A percentile compares a stretch with the other conserved stretches of the same genome.
phyloP scores from a whole-genome alignment of 2,329 filamentous ascomycete genomes.

The Penicillium brasilianum region DNA sequence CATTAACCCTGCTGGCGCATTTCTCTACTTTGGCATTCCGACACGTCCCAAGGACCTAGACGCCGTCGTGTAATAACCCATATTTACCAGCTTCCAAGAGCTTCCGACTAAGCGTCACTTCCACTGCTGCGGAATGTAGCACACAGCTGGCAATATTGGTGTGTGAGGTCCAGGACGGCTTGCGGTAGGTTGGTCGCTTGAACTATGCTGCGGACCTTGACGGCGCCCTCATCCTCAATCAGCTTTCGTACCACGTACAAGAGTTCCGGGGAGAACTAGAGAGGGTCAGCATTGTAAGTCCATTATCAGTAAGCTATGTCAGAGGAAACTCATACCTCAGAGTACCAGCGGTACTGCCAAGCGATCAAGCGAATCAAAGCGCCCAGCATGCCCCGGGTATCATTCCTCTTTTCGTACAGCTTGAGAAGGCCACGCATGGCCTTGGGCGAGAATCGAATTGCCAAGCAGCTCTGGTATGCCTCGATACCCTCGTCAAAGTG shows the following conservation, averaged over 20 bases:
- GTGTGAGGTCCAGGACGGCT: slow-evolving; percentile 88
- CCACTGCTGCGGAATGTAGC: slow-evolving; percentile 94
- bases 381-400: slow-evolving; percentile 78
- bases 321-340: slow-evolving; percentile 65
- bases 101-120: slow-evolving; percentile 69
- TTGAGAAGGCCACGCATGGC: slow-evolving; percentile 84
- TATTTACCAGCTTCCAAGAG: slow-evolving; percentile 2
- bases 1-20: slow-evolving; percentile 25
- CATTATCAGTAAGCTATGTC: neutral
- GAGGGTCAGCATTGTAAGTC: slow-evolving; percentile 25
- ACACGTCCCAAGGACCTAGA: slow-evolving; percentile 12
- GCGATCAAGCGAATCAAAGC: slow-evolving; percentile 90
- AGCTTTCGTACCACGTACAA: slow-evolving; percentile 86
- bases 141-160: slow-evolving; percentile 93
- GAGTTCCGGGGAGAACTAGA: slow-evolving; percentile 84
- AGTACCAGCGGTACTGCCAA: slow-evolving; percentile 99
- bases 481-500: slow-evolving; percentile 90
- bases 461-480: slow-evolving; percentile 86
- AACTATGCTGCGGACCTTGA: slow-evolving; percentile 96
- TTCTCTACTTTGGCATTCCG: slow-evolving; percentile 21
- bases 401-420: slow-evolving; percentile 76
- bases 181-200: slow-evolving; percentile 94
- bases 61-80: slow-evolving; percentile 1
- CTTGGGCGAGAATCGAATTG: slow-evolving; percentile 89
- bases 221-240: slow-evolving; percentile 95